Percentiles rank a stretch among this genome's conserved stretches.
phyloP scores from a whole-genome alignment of 176 grass and related monocot species.

The Aegilops umbellulata region DNA sequence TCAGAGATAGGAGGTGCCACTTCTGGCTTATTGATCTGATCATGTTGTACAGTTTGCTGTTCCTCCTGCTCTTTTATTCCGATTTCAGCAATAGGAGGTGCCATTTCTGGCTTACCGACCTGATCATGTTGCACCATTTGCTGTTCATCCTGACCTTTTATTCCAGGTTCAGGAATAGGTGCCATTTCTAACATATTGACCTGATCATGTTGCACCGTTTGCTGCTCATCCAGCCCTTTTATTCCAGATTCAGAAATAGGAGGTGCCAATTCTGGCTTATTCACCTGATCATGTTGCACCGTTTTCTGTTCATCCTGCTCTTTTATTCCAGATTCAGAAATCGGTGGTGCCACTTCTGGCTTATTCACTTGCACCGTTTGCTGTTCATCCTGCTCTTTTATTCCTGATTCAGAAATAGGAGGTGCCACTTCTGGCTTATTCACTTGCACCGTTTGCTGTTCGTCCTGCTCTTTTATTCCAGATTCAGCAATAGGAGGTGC shows the following conservation, averaged over 20 bases:
- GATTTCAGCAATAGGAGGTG: conserved; percentile 19
- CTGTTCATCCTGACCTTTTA: not conserved
- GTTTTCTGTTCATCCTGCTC: not conserved
- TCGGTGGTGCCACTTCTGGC: conserved; percentile 12
- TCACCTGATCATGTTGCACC: conserved; percentile 25
- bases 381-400: not conserved
- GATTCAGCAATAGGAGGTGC: conserved; percentile 3
- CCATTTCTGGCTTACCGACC: conserved; percentile 13
- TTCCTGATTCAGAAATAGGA: conserved; percentile 12
- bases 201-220: conserved; percentile 26
- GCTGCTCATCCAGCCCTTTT: not conserved
- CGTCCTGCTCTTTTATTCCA: not conserved
- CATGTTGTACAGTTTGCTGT: conserved; percentile 3
- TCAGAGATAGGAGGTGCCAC: too few species aligned
- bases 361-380: not conserved
- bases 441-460: not conserved
- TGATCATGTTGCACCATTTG: conserved; percentile 19
- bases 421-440: conserved; percentile 26
- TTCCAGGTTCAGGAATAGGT: conserved; percentile 21
- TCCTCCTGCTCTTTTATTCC: not conserved
- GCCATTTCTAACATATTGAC: conserved; percentile 16
- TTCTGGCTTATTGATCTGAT: conserved; percentile 19
- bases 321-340: not conserved
- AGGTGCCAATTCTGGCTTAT: conserved; percentile 21
- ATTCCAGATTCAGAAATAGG: conserved; percentile 11